Conservation (phyloP, 1,139 yeast genomes). For the Citeromyces hawaiiensis region DNA sequence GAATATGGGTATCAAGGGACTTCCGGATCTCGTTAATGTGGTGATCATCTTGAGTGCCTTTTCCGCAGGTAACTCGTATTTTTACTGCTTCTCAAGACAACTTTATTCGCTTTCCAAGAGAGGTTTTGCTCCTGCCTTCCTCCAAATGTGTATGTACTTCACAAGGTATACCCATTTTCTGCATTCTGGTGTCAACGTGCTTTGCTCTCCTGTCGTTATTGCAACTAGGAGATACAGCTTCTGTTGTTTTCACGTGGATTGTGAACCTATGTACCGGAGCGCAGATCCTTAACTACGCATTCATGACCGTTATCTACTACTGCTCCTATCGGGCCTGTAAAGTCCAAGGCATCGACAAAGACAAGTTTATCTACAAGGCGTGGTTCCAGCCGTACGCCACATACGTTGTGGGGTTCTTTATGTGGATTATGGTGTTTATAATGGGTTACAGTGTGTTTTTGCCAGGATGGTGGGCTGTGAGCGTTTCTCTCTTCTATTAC, state of each 20-base stretch:
- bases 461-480: conserved; percentile 23
- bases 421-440: conserved; percentile 14
- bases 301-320: conserved; percentile 19
- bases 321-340: conserved; percentile 32
- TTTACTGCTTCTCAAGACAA: conserved; percentile 17
- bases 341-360: conserved; percentile 23
- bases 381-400: conserved; percentile 8
- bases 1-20: conserved; percentile 11
- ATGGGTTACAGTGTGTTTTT: conserved; percentile 24
- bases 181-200: conserved; percentile 29
- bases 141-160: conserved; percentile 23
- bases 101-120: conserved; percentile 16
- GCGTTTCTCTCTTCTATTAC: conserved; percentile 24
- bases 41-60: conserved; percentile 16
- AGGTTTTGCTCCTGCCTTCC: conserved; percentile 12
- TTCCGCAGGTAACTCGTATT: conserved; percentile 20
- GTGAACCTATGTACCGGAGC: conserved; percentile 21
- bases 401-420: conserved; percentile 10
- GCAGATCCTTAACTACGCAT: conserved; percentile 19
- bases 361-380: conserved; percentile 4
- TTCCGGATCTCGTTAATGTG: conserved; percentile 19
- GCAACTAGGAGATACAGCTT: conserved; percentile 17
- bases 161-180: conserved; percentile 46
- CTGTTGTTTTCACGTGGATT: conserved; percentile 20
- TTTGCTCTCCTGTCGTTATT: conserved; percentile 33